phyloP scores from a whole-genome alignment of 306 rosid species.

The Cicer arietinum region DNA sequence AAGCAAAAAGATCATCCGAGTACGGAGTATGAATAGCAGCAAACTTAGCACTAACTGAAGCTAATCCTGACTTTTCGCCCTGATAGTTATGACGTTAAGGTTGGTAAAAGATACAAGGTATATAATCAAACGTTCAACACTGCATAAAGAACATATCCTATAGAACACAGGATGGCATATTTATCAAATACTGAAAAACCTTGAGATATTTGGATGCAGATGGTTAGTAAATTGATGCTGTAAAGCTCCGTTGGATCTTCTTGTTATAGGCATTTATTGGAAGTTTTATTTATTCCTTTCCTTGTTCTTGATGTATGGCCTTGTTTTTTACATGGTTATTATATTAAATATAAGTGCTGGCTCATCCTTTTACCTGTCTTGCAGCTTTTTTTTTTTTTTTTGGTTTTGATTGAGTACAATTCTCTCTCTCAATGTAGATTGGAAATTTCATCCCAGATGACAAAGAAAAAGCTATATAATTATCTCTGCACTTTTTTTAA shows the following conservation, averaged over 20 bases:
- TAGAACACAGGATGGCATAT: conserved; percentile 23
- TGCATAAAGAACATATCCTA: conserved; percentile 15
- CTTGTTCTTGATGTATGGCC: conserved; percentile 14
- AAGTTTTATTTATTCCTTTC: background rate
- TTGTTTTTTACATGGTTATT: background rate
- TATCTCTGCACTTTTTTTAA: background rate
- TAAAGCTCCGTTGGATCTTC: conserved; percentile 27
- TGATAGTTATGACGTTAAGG: conserved; percentile 20
- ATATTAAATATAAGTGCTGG: background rate
- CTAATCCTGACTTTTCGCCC: conserved; percentile 26
- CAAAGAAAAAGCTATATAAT: conserved; percentile 6
- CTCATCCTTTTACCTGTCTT: background rate
- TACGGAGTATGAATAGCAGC: conserved; percentile 43
- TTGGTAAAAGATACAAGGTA: conserved; percentile 27
- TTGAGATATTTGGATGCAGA: conserved; percentile 40
- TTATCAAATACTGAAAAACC: background rate
- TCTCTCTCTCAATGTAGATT: background rate
- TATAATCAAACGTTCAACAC: conserved; percentile 29
- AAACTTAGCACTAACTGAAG: conserved; percentile 29
- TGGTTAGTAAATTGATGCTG: conserved; percentile 27
- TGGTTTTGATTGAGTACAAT: background rate
- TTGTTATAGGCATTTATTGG: conserved; percentile 30
- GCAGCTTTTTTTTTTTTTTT: conserved; percentile 2
- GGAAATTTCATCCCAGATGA: background rate
- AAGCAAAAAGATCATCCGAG: conserved; percentile 53